Conservation (phyloP, 2,329 filamentous ascomycete species). For the Byssothecium circinans region DNA sequence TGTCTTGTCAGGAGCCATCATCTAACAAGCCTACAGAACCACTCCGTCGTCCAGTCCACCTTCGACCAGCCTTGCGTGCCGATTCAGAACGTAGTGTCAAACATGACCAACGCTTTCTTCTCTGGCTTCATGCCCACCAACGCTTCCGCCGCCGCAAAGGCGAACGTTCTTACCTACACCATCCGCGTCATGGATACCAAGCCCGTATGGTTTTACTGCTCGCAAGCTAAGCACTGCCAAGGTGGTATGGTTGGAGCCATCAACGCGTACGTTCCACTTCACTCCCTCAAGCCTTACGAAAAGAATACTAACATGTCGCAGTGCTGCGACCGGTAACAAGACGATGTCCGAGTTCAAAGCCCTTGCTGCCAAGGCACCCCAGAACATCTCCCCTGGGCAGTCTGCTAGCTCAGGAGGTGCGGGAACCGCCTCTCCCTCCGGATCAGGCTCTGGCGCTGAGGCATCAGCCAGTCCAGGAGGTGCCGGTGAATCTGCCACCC, state of each 20-base stretch:
- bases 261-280: constrained; percentile 63
- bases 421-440: constrained; percentile 9
- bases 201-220: constrained; percentile 80
- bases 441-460: constrained; percentile 11
- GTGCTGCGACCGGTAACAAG: constrained; percentile 38
- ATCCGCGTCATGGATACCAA: constrained; percentile 68
- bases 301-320: constrained; percentile 23
- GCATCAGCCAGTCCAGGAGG: constrained; percentile 3
- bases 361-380: constrained; percentile 43
- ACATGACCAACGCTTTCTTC: constrained; percentile 61
- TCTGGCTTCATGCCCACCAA: constrained; percentile 66
- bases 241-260: constrained; percentile 75
- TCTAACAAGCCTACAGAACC: constrained; percentile 55
- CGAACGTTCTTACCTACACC: constrained; percentile 66
- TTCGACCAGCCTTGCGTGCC: constrained; percentile 72
- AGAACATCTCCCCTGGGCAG: constrained; percentile 46
- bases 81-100: constrained; percentile 49
- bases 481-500: constrained; percentile 4
- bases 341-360: constrained; percentile 38
- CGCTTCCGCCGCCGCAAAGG: constrained; percentile 20
- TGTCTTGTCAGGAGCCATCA: neutral
- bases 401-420: constrained; percentile 24
- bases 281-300: neutral
- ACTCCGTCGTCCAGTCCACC: constrained; percentile 76
- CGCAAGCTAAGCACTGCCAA: constrained; percentile 73